Percentiles rank a stretch among this genome's conserved stretches.
phyloP scores from a whole-genome alignment of 768 basidiomycete species.

The Peribolospora baueri region DNA sequence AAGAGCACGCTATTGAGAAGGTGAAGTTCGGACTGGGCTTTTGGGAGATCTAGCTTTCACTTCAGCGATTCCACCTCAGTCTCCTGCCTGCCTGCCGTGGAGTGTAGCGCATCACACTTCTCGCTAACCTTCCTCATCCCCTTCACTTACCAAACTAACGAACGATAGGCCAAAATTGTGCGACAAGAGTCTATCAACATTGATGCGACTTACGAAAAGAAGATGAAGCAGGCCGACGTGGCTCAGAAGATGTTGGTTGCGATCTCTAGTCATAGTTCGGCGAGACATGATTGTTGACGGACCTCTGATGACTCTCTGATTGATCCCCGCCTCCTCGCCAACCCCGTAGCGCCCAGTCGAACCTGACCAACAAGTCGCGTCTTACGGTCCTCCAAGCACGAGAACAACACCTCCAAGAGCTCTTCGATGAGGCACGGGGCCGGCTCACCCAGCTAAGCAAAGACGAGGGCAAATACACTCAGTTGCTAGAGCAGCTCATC shows the following conservation, averaged over 20 bases:
- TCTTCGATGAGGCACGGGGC: slow-evolving; percentile 49
- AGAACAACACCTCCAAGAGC: slow-evolving; percentile 72
- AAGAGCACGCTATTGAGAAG: slow-evolving; percentile 98
- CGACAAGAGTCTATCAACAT: slow-evolving; percentile 88
- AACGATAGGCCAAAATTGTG: slow-evolving; percentile 67
- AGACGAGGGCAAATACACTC: slow-evolving; percentile 43
- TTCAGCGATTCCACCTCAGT: not conserved
- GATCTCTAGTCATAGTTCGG: not conserved
- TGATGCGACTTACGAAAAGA: slow-evolving; percentile 86
- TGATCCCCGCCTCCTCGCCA: not conserved
- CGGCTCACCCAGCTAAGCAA: slow-evolving; percentile 37
- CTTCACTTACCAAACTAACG: not conserved
- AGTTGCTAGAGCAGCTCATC: slow-evolving; percentile 62
- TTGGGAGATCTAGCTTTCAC: not conserved
- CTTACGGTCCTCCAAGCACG: slow-evolving; percentile 67
- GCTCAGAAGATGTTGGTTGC: slow-evolving; percentile 76
- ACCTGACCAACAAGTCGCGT: slow-evolving; percentile 85
- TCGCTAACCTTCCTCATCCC: not conserved
- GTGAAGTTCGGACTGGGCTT: slow-evolving; percentile 17
- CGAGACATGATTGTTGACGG: not conserved
- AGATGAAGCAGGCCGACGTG: slow-evolving; percentile 73
- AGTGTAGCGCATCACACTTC: not conserved
- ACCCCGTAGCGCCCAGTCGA: slow-evolving; percentile 56
- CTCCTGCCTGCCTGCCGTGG: not conserved
- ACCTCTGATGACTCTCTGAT: not conserved